phyloP scores from a whole-genome alignment of 2,329 filamentous ascomycete genomes.

The Paramyrothecium roridum region DNA sequence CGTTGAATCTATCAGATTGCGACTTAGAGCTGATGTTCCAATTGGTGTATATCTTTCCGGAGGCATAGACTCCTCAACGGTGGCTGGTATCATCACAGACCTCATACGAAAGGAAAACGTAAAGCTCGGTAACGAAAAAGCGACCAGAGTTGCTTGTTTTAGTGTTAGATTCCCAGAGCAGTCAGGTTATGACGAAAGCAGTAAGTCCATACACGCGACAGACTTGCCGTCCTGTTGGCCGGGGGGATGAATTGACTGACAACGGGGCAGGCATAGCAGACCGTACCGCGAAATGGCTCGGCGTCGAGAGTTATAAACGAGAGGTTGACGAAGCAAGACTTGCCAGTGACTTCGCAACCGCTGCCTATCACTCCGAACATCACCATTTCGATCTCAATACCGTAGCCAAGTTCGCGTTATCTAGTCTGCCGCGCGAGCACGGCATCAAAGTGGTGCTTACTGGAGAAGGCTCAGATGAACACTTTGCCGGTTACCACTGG shows the following conservation, averaged over 20 bases:
- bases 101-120: slow-evolving; percentile 41
- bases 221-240: too few relatives aligned
- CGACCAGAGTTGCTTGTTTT: slow-evolving; percentile 33
- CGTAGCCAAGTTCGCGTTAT: slow-evolving; percentile 50
- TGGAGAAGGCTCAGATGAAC: slow-evolving; percentile 50
- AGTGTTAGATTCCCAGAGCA: slow-evolving; percentile 49
- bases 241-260: too few relatives aligned
- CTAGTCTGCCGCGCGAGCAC: slow-evolving; percentile 36
- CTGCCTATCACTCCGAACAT: slow-evolving; percentile 27
- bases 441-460: slow-evolving; percentile 54
- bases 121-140: neutral
- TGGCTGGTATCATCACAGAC: slow-evolving; percentile 54
- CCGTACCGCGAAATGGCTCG: slow-evolving; percentile 28
- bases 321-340: slow-evolving; percentile 22
- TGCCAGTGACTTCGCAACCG: slow-evolving; percentile 24
- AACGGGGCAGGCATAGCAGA: slow-evolving; percentile 26
- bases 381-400: slow-evolving; percentile 45
- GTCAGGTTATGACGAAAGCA: slow-evolving; percentile 46
- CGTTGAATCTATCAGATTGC: slow-evolving; percentile 49
- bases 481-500: slow-evolving; percentile 49
- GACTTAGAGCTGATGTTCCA: slow-evolving; percentile 54
- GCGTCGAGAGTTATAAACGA: slow-evolving; percentile 20
- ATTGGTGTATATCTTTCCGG: slow-evolving; percentile 55
- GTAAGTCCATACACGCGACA: too few relatives aligned
- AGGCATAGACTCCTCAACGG: slow-evolving; percentile 54